Percentiles rank a stretch among this genome's conserved stretches.
phyloP scores from a whole-genome alignment of 2,329 filamentous ascomycete genomes.

The Alternaria sp. region DNA sequence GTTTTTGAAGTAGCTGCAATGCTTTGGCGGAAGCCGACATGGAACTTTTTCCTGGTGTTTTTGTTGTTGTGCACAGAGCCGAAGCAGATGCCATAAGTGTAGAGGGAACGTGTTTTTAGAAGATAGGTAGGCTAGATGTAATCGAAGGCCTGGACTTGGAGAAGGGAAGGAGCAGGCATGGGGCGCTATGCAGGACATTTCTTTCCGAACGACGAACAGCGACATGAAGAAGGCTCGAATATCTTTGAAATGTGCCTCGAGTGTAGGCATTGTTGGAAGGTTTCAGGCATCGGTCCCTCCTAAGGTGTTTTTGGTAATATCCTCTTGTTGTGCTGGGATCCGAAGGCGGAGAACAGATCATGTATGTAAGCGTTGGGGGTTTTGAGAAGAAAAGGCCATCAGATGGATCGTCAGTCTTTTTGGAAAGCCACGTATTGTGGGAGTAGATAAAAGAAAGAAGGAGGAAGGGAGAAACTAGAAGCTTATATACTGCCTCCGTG shows the following conservation, averaged over 20 bases:
- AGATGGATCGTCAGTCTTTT: too few species aligned
- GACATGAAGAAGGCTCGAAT: too few species aligned
- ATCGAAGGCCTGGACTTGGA: not conserved
- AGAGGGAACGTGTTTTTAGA: not conserved
- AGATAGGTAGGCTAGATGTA: not conserved
- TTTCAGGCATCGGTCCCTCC: too few species aligned
- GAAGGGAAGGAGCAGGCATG: not conserved
- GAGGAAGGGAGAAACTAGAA: rapidly evolving
- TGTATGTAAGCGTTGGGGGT: rapidly evolving
- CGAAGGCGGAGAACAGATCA: too few species aligned
- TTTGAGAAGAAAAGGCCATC: too few species aligned
- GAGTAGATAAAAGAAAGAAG: not conserved
- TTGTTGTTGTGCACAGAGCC: not conserved
- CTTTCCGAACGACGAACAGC: too few species aligned
- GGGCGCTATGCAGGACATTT: too few species aligned
- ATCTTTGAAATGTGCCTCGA: too few species aligned
- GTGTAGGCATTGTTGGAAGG: too few species aligned
- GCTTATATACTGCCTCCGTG: not conserved
- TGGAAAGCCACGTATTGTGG: not conserved
- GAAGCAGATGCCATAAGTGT: not conserved
- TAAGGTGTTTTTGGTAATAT: too few species aligned
- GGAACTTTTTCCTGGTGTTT: rapidly evolving
- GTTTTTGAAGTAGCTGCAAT: not conserved
- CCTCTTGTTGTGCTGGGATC: too few species aligned
- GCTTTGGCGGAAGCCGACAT: not conserved